phyloP scores from a whole-genome alignment of 805 yeast species.

The Torulaspora microellipsoides region DNA sequence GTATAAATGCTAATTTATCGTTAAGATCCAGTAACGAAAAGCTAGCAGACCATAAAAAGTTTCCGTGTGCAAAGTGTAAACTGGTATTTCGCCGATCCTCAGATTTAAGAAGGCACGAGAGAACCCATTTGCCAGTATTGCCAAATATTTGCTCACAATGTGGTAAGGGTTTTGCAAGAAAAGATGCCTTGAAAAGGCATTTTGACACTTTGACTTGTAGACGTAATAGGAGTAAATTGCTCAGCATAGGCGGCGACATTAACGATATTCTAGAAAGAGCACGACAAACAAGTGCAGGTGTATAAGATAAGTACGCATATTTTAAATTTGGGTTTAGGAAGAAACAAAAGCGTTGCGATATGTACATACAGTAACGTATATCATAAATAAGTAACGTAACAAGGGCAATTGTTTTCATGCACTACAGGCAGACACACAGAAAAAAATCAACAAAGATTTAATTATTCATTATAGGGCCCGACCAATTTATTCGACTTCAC shows the following conservation, averaged over 20 bases:
- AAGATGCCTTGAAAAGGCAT: constrained; percentile 77
- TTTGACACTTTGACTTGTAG: constrained; percentile 69
- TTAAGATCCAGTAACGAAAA: neutral
- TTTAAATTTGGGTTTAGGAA: neutral
- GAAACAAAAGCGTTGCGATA: neutral
- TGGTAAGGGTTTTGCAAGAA: constrained; percentile 79
- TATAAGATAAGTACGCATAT: constrained; percentile 7
- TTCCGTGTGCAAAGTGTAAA: constrained; percentile 55
- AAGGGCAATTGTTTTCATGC: too few species aligned
- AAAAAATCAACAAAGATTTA: neutral
- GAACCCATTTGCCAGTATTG: constrained; percentile 63
- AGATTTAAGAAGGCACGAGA: constrained; percentile 69
- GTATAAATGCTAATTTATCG: neutral
- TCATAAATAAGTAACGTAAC: too few species aligned
- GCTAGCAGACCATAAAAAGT: constrained; percentile 32
- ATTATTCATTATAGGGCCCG: neutral
- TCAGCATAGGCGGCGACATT: constrained; percentile 37
- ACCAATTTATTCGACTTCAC: constrained; percentile 11
- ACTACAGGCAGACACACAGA: constrained; percentile 2
- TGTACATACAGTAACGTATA: neutral
- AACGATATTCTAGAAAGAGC: constrained; percentile 33
- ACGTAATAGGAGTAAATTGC: constrained; percentile 57
- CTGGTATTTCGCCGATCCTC: constrained; percentile 62
- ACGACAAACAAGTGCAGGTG: constrained; percentile 26
- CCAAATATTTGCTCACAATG: constrained; percentile 73